phyloP scores from a whole-genome alignment of 129 eudicot genomes.

The Chrysanthemum makinoi region DNA sequence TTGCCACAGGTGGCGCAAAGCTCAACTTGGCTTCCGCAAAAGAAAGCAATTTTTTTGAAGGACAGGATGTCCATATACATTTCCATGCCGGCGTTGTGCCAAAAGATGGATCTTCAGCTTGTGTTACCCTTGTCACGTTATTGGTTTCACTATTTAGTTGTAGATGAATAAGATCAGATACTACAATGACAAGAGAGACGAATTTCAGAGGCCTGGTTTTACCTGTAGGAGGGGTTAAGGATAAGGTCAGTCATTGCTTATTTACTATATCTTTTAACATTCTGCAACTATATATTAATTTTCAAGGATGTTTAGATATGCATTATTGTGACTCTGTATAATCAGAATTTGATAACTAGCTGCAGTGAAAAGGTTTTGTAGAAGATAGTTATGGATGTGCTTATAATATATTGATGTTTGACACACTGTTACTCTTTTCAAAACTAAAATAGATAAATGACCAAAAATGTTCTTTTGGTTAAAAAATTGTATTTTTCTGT shows the following conservation, averaged over 20 bases:
- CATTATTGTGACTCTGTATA: background rate
- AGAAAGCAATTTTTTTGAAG: constrained; percentile 64
- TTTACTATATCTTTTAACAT: constrained; percentile 5
- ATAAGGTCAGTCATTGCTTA: constrained; percentile 55
- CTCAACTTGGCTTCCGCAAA: constrained; percentile 54
- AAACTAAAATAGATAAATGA: too few species aligned
- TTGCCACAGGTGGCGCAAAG: constrained; percentile 67
- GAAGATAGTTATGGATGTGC: too few species aligned
- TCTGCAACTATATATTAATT: background rate
- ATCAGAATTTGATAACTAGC: too few species aligned
- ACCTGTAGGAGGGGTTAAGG: constrained; percentile 98
- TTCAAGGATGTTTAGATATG: background rate
- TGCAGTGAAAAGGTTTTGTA: too few species aligned
- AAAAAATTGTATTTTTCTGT: background rate
- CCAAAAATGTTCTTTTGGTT: constrained; percentile 9
- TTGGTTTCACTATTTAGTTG: constrained; percentile 80
- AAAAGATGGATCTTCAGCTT: constrained; percentile 99
- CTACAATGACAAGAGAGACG: constrained; percentile 96
- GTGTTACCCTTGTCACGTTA: constrained; percentile 90
- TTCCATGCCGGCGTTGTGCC: constrained; percentile 99
- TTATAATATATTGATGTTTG: too few species aligned
- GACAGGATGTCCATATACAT: constrained; percentile 86
- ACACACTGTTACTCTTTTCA: too few species aligned
- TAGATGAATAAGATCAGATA: constrained; percentile 74
- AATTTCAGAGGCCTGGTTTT: constrained; percentile 85